These are phyloP conservation scores for Ustilago trichophora DNA, from an alignment of 1,284 basidiomycete genomes.

Conservation along the genomic window DNA sequence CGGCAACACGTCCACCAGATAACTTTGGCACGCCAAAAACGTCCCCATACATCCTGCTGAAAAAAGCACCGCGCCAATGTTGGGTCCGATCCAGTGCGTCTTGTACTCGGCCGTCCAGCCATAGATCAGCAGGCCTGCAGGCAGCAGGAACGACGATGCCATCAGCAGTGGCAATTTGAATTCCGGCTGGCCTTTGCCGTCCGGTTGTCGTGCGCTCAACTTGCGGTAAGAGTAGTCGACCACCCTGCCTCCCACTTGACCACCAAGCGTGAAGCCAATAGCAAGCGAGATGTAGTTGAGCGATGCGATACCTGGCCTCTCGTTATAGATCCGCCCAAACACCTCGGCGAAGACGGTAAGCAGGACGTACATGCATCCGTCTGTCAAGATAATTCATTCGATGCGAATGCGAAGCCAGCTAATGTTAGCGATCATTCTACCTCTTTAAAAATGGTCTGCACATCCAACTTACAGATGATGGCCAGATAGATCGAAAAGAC, in stretches of 20 bases:
- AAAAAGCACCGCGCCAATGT: slow-evolving; percentile 51
- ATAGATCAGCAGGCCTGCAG: slow-evolving; percentile 73
- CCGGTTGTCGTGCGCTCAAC: slow-evolving; percentile 70
- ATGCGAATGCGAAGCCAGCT: no score
- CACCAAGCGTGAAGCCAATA: slow-evolving; percentile 58
- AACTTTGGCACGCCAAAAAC: slow-evolving; percentile 51
- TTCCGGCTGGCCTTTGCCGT: slow-evolving; percentile 71
- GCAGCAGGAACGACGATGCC: slow-evolving; percentile 71
- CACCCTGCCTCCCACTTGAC: slow-evolving; percentile 73
- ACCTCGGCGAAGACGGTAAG: slow-evolving; percentile 76
- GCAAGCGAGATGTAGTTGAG: slow-evolving; percentile 74
- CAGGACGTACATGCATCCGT: slow-evolving; percentile 70
- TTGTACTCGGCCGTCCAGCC: slow-evolving; percentile 75
- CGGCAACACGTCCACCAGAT: slow-evolving; percentile 59
- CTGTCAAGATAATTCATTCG: no score
- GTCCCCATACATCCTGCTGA: slow-evolving; percentile 38
- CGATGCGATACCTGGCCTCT: slow-evolving; percentile 71
- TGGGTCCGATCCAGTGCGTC: slow-evolving; percentile 77
- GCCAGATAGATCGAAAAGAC: slow-evolving; percentile 70
- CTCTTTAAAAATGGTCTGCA: no score
- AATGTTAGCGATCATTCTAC: no score
- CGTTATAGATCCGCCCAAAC: slow-evolving; percentile 70
- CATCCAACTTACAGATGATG: slow-evolving; percentile 25
- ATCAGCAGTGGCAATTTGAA: slow-evolving; percentile 71
- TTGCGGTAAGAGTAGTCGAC: slow-evolving; percentile 73